Evolutionary conservation across 208 protist genomes (phyloP).

Genomic region (Giardia duodenalis): DNA sequence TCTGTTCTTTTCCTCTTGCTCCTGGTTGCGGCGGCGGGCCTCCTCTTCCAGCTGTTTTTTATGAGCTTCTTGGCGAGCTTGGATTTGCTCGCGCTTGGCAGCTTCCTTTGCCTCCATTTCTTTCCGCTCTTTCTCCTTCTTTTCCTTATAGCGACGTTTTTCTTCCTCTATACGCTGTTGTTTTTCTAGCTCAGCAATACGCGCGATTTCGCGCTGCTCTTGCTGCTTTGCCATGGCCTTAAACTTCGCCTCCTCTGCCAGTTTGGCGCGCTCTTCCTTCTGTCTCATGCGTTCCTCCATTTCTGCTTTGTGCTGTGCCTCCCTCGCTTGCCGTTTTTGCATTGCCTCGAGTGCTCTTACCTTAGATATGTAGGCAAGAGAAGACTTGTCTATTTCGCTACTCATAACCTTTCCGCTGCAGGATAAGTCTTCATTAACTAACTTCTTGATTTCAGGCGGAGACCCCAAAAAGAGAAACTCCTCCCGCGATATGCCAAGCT

Average conservation of each 20-base stretch:
- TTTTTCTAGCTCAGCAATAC: not conserved
- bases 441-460: not conserved
- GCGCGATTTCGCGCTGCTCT: not conserved
- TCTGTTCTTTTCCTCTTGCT: not conserved
- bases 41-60: not conserved
- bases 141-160: not conserved
- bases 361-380: not conserved
- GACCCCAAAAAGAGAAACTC: not conserved
- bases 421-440: not conserved
- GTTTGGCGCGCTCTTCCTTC: not conserved
- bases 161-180: not conserved
- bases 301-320: not conserved
- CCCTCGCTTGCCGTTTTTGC: not conserved
- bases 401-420: not conserved
- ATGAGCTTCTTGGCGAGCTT: not conserved
- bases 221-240: not conserved
- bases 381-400: not conserved
- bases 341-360: not conserved
- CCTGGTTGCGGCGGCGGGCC: not conserved
- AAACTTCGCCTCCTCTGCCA: not conserved
- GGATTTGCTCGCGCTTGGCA: not conserved
- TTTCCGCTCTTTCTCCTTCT: not conserved
- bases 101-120: not conserved
- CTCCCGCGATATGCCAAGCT: not conserved
- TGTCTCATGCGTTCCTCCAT: not conserved